phyloP scores from a whole-genome alignment of 495 filamentous ascomycete species.

The Aspergillus nidulans region DNA sequence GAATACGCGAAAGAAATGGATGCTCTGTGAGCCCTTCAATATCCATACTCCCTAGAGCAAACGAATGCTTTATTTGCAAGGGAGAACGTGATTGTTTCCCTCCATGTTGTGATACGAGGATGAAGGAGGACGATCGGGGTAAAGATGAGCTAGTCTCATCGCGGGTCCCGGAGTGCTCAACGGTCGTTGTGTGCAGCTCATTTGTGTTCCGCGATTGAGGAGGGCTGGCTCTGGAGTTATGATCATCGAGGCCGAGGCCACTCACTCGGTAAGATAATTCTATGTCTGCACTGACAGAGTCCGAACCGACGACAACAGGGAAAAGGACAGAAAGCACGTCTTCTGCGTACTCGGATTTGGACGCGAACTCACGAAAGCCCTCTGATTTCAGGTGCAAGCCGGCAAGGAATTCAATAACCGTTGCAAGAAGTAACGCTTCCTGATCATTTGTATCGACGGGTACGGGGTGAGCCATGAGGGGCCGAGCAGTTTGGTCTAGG shows the following conservation, averaged over 20 bases:
- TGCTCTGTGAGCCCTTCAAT: slow-evolving; percentile 52
- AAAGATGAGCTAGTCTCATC: slow-evolving; percentile 51
- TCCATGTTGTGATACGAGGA: slow-evolving; percentile 72
- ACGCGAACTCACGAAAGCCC: slow-evolving; percentile 74
- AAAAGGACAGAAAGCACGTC: slow-evolving; percentile 74
- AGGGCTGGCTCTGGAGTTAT: slow-evolving; percentile 75
- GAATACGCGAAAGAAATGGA: slow-evolving; percentile 65
- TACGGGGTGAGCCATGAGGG: slow-evolving; percentile 12
- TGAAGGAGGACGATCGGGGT: slow-evolving; percentile 80
- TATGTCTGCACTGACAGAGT: slow-evolving; percentile 72
- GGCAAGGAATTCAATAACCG: slow-evolving; percentile 72
- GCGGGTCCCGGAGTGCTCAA: slow-evolving; percentile 47
- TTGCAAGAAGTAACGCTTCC: slow-evolving; percentile 52
- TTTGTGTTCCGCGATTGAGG: slow-evolving; percentile 60
- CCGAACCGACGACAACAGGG: slow-evolving; percentile 78
- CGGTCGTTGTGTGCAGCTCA: slow-evolving; percentile 65
- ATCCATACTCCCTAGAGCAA: slow-evolving; percentile 32
- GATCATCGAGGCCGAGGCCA: slow-evolving; percentile 76
- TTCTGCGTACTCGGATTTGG: slow-evolving; percentile 71
- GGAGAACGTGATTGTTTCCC: slow-evolving; percentile 50
- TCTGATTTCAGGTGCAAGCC: slow-evolving; percentile 69
- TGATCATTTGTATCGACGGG: slow-evolving; percentile 14
- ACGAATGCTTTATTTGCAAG: slow-evolving; percentile 58
- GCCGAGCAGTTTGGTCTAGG: slow-evolving; percentile 8
- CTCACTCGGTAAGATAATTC: slow-evolving; percentile 78